Conservation (phyloP, 1,139 yeast genomes). For the Kazachstania sp. region DNA sequence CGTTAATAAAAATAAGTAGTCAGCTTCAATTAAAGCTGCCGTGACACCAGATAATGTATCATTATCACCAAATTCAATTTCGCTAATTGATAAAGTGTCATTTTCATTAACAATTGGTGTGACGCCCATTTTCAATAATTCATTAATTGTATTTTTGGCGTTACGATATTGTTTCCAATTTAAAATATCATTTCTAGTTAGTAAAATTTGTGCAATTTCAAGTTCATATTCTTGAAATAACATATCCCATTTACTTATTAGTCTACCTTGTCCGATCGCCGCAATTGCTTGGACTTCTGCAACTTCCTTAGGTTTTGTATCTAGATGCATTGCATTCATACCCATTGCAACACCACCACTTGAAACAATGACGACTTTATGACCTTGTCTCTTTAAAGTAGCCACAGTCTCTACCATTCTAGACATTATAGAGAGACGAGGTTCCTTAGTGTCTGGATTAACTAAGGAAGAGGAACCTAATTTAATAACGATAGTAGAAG, state of each 20-base stretch:
- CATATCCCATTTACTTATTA: constrained; percentile 86
- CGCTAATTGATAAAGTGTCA: constrained; percentile 84
- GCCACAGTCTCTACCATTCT: constrained; percentile 84
- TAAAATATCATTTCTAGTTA: constrained; percentile 86
- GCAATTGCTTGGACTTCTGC: constrained; percentile 89
- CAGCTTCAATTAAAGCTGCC: constrained; percentile 92
- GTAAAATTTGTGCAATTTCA: constrained; percentile 80
- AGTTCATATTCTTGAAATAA: constrained; percentile 75
- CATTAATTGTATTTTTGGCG: constrained; percentile 81
- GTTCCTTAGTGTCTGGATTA: constrained; percentile 82
- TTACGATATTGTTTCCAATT: constrained; percentile 88
- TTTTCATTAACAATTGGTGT: constrained; percentile 96
- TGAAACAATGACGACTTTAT: constrained; percentile 76
- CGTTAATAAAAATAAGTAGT: constrained; percentile 81
- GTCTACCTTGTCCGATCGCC: constrained; percentile 87
- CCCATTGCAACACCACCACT: constrained; percentile 98
- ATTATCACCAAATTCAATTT: constrained; percentile 95
- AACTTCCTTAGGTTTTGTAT: constrained; percentile 62
- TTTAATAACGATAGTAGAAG: constrained; percentile 60
- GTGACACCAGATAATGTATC: constrained; percentile 94
- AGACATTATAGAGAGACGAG: constrained; percentile 85
- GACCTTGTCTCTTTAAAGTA: constrained; percentile 75
- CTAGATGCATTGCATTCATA: constrained; percentile 60
- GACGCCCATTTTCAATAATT: constrained; percentile 76
- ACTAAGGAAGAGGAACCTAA: constrained; percentile 88